Evolutionary conservation across 2,329 filamentous ascomycete genomes (phyloP).

Genomic region (Mycosphaerella arachidis): DNA sequence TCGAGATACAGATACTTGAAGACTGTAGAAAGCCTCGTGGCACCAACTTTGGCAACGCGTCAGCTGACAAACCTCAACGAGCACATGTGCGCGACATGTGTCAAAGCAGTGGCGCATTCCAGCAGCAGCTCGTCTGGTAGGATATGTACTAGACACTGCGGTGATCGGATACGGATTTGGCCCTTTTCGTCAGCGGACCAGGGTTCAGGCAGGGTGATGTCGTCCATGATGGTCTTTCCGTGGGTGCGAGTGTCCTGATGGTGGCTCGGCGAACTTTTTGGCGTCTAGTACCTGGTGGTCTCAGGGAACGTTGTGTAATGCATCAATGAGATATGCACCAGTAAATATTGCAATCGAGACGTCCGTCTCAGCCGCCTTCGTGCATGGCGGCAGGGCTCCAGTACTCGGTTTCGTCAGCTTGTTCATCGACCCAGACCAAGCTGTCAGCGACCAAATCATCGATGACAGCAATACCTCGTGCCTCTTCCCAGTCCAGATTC

Average conservation of each 20-base stretch:
- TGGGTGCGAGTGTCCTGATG: neutral
- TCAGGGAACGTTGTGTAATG: too few relatives aligned
- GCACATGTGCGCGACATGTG: neutral
- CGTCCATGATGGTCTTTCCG: neutral
- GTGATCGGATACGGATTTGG: neutral
- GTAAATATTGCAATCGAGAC: too few relatives aligned
- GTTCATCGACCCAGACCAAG: constrained; percentile 89
- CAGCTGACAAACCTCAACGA: neutral
- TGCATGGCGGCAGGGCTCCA: constrained; percentile 78
- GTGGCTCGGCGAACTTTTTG: too few relatives aligned
- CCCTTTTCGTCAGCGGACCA: neutral
- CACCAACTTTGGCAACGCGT: neutral
- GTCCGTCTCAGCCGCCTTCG: constrained; percentile 21
- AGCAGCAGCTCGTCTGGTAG: neutral
- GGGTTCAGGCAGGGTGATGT: neutral
- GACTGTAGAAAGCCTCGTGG: neutral
- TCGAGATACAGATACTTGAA: neutral
- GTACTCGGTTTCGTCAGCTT: constrained; percentile 83
- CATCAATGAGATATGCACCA: too few relatives aligned
- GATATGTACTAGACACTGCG: neutral
- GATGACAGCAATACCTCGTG: constrained; percentile 80
- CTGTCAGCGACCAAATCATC: constrained; percentile 86
- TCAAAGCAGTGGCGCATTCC: neutral
- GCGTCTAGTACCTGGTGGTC: too few relatives aligned
- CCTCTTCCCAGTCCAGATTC: constrained; percentile 80